Conservation (phyloP, 345 rosid species). For the Gossypium herbaceum region DNA sequence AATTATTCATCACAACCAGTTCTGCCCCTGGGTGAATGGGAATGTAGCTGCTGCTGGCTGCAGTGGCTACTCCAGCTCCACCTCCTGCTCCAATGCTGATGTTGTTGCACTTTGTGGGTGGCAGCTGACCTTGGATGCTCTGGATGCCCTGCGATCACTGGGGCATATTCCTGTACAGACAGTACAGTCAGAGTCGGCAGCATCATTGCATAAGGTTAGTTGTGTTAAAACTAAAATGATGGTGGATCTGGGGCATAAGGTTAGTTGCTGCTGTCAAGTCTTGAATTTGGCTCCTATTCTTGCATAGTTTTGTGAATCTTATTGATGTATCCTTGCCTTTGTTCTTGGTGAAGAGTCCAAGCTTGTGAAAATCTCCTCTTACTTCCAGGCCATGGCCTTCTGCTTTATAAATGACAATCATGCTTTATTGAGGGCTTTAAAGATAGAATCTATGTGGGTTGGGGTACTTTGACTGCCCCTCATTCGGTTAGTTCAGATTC, state of each 20-base stretch:
- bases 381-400: not conserved
- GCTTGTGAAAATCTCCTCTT: not conserved
- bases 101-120: constrained; percentile 75
- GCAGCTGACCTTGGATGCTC: constrained; percentile 91
- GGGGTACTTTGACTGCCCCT: not conserved
- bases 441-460: not conserved
- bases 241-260: not conserved
- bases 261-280: not conserved
- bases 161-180: constrained; percentile 65
- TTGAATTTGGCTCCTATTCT: not conserved
- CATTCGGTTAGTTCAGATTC: not conserved
- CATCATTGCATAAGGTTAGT: constrained; percentile 82
- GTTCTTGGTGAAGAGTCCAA: not conserved
- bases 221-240: not conserved
- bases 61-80: constrained; percentile 30
- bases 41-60: constrained; percentile 96
- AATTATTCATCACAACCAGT: constrained; percentile 77
- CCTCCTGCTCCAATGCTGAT: constrained; percentile 50
- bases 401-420: not conserved
- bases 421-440: not conserved
- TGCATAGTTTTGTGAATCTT: not conserved
- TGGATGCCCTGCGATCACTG: constrained; percentile 60
- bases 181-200: constrained; percentile 88
- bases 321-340: not conserved
- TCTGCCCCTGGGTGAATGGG: constrained; percentile 97